A percentile compares a stretch with the other conserved stretches of the same genome.
Evolutionary conservation across 2,329 filamentous ascomycete genomes (phyloP).

Genomic region (Hirsutella thompsonii): DNA sequence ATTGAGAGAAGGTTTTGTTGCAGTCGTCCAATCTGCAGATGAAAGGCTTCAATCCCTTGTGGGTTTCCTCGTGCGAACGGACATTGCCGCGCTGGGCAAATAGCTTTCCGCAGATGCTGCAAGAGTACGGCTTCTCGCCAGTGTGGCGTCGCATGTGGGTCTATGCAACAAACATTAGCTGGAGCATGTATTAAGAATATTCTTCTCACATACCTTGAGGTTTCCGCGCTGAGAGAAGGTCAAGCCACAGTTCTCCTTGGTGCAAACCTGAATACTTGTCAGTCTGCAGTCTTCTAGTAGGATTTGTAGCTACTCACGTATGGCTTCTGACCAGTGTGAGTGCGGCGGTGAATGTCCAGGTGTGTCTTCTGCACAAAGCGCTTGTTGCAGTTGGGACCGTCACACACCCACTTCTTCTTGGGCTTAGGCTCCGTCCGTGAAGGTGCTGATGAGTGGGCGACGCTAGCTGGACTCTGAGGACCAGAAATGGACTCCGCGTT

Average conservation of each 20-base stretch:
- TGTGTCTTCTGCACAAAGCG: conserved; percentile 87
- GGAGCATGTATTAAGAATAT: too few relatives aligned
- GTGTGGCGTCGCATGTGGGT: conserved; percentile 83
- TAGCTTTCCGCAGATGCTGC: conserved; percentile 64
- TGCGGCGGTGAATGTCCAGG: conserved; percentile 75
- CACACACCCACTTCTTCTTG: conserved; percentile 59
- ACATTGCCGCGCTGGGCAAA: conserved; percentile 84
- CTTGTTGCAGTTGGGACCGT: conserved; percentile 62
- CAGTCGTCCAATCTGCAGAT: conserved; percentile 73
- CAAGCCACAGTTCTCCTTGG: conserved; percentile 58
- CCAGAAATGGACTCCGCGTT: conserved; percentile 3
- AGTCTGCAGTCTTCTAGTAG: conserved; percentile 5
- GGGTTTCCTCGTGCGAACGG: conserved; percentile 69
- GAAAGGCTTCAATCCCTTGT: conserved; percentile 65
- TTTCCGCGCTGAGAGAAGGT: conserved; percentile 86
- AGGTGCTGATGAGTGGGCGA: conserved; percentile 10
- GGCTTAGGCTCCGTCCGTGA: conserved; percentile 14
- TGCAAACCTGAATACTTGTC: conserved; percentile 43
- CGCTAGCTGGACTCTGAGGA: conserved; percentile 17
- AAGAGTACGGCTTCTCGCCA: conserved; percentile 73
- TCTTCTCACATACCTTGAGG: conserved; percentile 51
- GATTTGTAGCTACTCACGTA: conserved; percentile 59
- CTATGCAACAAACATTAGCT: conserved; percentile 22
- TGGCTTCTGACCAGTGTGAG: conserved; percentile 82
- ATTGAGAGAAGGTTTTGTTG: conserved; percentile 76